Base-by-base conservation (phyloP, 352 stramenopile genomes). In the Thraustotheca clavata region DNA sequence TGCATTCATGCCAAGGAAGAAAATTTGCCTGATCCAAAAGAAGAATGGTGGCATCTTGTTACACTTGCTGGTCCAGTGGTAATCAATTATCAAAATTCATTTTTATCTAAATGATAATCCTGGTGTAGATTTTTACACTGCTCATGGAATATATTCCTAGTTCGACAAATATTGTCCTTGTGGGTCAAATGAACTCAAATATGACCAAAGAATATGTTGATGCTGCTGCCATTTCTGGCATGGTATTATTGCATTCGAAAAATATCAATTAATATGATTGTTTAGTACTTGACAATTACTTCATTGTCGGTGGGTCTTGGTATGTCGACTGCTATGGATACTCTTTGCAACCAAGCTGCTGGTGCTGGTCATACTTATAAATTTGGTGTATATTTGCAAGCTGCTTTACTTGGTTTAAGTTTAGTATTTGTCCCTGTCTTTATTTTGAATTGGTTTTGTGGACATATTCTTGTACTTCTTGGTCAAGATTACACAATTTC, bases 381-480 rank as follows among this genome's bases (percentile, higher is more conserved):
- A 67, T 91, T 96, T 65, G 87, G 85, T 0, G 71, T 87, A 34
- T 93, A 91, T 67, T 77, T 89, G 49, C 78, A 94, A 54, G 80
- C 74, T 2, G 83, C 81, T 1, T 39, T 88, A 0, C 36, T 87
- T 47, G 74, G 93, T 24, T 68, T 94, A 26, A 41, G 66, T 0
- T 31, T 84, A 7, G 68, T 75, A 3, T 65, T 90, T 20, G 67
- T 77, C 4, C 77, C 80, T 4, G 67, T 87, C 38, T 79, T 80
- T 36, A 26, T 83, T 0, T 22, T 86, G 33, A 89, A 87, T 49
- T 89, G 77, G 77, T 83, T 76, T 65, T 71, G 73, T 0, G 76
- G 71, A 47, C 54, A 60, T 32, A 73, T 87, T 36, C 69, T 87
- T 49, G 49, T 80, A 3, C 39, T 71, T 41, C 65, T 87, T 32